Percentiles rank a stretch among this genome's conserved stretches.
These are phyloP conservation scores for Karstenula rhodostoma DNA, from an alignment of 2,329 filamentous ascomycete genomes.

Conservation along the genomic window DNA sequence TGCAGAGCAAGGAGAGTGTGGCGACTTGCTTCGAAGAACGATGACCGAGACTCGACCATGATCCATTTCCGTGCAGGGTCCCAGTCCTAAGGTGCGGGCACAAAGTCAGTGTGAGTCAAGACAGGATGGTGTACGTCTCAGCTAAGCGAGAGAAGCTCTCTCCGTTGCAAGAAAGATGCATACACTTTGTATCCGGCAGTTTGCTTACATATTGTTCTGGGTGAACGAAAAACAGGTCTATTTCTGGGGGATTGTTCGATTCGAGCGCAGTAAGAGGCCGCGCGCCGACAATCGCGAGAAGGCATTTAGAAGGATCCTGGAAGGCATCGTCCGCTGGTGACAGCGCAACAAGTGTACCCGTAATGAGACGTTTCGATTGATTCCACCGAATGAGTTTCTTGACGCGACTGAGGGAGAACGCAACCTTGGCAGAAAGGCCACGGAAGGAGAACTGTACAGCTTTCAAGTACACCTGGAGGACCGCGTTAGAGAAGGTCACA, in stretches of 20 bases:
- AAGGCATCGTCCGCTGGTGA: constrained; percentile 69
- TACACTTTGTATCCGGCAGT: too few species aligned
- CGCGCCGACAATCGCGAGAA: constrained; percentile 76
- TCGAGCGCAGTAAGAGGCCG: constrained; percentile 70
- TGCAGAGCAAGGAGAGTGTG: constrained; percentile 79
- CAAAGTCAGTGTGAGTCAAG: too few species aligned
- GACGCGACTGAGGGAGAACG: constrained; percentile 73
- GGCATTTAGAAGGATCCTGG: constrained; percentile 61
- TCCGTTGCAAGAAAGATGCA: too few species aligned
- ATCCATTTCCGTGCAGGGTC: constrained; percentile 74
- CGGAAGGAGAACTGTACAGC: constrained; percentile 69
- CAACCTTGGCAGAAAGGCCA: constrained; percentile 72
- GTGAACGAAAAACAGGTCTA: constrained; percentile 78
- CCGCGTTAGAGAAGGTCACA: background rate
- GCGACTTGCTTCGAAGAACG: constrained; percentile 80
- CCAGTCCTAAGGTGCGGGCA: constrained; percentile 53
- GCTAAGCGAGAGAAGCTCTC: too few species aligned
- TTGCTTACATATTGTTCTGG: constrained; percentile 58
- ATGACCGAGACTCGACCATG: constrained; percentile 78
- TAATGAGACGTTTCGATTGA: constrained; percentile 65
- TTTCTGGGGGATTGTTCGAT: constrained; percentile 69
- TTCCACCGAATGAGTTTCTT: constrained; percentile 74
- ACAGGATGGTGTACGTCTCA: too few species aligned
- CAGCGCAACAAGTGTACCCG: constrained; percentile 64
- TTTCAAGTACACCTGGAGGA: constrained; percentile 67